phyloP scores from a whole-genome alignment of 768 basidiomycete species.

The Mycena vulgaris region DNA sequence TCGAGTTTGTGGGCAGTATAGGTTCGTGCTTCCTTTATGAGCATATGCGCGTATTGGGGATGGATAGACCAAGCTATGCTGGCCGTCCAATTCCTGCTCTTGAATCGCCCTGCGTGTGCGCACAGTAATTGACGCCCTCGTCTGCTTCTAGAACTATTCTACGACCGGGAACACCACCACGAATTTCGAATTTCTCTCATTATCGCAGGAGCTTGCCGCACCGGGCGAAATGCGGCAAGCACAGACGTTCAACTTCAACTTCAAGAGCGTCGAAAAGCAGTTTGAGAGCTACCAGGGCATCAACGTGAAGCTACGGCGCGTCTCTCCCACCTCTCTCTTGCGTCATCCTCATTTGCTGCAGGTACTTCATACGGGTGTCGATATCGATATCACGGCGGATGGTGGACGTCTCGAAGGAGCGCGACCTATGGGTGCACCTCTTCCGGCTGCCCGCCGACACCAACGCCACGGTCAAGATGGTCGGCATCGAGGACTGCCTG shows the following conservation, averaged over 20 bases:
- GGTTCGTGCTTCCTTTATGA: slow-evolving; percentile 63
- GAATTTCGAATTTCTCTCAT: slow-evolving; percentile 96
- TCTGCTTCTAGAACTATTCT: slow-evolving; percentile 85
- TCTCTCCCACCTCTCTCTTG: background rate
- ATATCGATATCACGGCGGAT: slow-evolving; percentile 89
- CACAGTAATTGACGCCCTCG: background rate
- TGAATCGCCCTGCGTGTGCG: too few species aligned
- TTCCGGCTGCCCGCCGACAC: slow-evolving; percentile 99
- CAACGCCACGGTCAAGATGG: slow-evolving; percentile 99
- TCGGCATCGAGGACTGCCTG: slow-evolving; percentile 98
- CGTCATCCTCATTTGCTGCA: slow-evolving; percentile 49
- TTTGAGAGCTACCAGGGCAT: slow-evolving; percentile 98
- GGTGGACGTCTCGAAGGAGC: slow-evolving; percentile 93
- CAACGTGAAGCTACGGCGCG: slow-evolving; percentile 96
- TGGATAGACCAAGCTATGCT: background rate
- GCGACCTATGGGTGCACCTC: slow-evolving; percentile 97
- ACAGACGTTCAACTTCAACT: slow-evolving; percentile 95
- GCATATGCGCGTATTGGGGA: background rate
- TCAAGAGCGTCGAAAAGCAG: slow-evolving; percentile 99
- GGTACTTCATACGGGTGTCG: slow-evolving; percentile 91
- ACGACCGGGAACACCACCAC: slow-evolving; percentile 97
- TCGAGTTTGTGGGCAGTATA: slow-evolving; percentile 97
- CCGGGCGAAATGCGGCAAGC: slow-evolving; percentile 97
- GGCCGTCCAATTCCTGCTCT: background rate
- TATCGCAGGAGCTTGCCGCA: slow-evolving; percentile 94